phyloP scores from a whole-genome alignment of 169 alveolate genomes.

The Besnoitia besnoiti region DNA sequence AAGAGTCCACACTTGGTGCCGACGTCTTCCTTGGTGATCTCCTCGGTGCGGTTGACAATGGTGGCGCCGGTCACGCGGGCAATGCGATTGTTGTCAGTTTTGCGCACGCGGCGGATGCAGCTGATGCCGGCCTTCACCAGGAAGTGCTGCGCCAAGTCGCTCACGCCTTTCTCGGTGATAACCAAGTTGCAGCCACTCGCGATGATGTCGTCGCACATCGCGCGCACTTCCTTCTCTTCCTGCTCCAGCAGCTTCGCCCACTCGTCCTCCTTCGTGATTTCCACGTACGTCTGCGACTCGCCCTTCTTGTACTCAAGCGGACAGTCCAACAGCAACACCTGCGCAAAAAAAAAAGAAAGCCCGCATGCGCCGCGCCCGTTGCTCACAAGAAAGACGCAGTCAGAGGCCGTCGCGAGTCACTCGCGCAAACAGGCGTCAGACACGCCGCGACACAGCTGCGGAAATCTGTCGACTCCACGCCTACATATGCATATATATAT shows the following conservation, averaged over 20 bases:
- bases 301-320: constrained; percentile 98
- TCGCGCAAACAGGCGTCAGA: neutral
- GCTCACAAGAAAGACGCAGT: neutral
- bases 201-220: constrained; percentile 95
- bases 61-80: constrained; percentile 97
- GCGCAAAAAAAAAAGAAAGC: neutral
- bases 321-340: constrained; percentile 96
- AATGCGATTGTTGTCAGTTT: constrained; percentile 97
- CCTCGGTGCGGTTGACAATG: constrained; percentile 98
- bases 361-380: neutral
- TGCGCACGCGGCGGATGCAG: constrained; percentile 91
- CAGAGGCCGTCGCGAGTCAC: too few relatives aligned
- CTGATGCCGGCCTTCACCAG: constrained; percentile 92
- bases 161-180: constrained; percentile 96
- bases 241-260: constrained; percentile 93
- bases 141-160: constrained; percentile 94
- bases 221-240: constrained; percentile 97
- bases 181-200: constrained; percentile 96
- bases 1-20: constrained; percentile 96
- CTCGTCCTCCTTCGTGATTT: constrained; percentile 96
- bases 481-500: neutral
- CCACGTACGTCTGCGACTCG: constrained; percentile 80
- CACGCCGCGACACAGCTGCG: neutral
- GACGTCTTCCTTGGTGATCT: constrained; percentile 87
- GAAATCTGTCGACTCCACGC: neutral